Evolutionary conservation across 2,329 filamentous ascomycete genomes (phyloP).

Genomic region (Penicillium psychrosexuale): DNA sequence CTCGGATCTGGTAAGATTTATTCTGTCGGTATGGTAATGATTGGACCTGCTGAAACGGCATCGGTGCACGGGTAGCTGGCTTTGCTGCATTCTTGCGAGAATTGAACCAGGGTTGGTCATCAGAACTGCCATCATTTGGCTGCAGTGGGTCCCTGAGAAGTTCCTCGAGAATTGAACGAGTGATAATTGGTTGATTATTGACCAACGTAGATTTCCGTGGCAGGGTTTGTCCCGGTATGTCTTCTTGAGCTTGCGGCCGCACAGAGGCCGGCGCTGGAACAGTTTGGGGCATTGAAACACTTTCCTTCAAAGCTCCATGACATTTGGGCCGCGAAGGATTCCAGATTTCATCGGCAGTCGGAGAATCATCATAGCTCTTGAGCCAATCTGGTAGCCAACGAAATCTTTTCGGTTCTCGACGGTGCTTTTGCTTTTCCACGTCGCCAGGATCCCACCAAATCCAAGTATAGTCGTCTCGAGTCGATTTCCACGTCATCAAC

Average conservation of each 20-base stretch:
- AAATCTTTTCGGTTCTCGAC: conserved; percentile 13
- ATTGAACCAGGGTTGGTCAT: background rate
- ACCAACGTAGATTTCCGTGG: background rate
- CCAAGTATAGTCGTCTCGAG: conserved; percentile 37
- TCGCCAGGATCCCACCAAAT: conserved; percentile 43
- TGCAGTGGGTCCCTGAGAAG: background rate
- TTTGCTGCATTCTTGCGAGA: background rate
- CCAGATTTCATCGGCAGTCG: conserved; percentile 27
- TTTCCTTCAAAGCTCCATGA: conserved; percentile 2
- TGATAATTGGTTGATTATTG: background rate
- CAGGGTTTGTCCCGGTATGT: background rate
- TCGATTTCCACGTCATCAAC: conserved; percentile 36
- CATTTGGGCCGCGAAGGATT: conserved; percentile 16
- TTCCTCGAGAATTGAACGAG: conserved; percentile 4
- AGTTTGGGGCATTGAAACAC: background rate
- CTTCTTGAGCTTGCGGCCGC: background rate
- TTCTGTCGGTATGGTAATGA: conserved; percentile 1
- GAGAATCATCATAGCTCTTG: conserved; percentile 26
- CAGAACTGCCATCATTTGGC: background rate
- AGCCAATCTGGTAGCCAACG: conserved; percentile 28
- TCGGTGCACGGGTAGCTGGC: background rate
- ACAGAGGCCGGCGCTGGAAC: background rate
- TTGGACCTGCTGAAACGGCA: background rate
- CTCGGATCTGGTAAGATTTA: background rate
- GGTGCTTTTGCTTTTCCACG: conserved; percentile 22